These are phyloP conservation scores for Chalciporus pseudorubinellus DNA, from an alignment of 768 basidiomycete species.

Conservation along the genomic window DNA sequence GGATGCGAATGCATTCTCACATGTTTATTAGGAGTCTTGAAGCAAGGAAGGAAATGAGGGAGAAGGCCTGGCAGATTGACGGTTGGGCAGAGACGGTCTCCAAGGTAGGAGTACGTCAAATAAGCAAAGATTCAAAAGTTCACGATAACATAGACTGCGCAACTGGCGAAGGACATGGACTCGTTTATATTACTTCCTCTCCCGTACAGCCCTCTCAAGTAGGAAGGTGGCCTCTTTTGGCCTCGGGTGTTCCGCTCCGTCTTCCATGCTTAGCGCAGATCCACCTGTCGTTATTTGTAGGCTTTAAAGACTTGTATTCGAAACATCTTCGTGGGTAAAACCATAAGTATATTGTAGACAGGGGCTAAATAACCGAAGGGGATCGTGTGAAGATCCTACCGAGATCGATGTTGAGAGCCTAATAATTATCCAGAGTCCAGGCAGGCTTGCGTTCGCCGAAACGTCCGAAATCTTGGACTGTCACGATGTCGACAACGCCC, in stretches of 20 bases:
- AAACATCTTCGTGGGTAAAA: background rate
- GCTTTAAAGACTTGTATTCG: background rate
- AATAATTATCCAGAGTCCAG: slow-evolving; percentile 3
- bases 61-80: slow-evolving; percentile 91
- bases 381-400: slow-evolving; percentile 19
- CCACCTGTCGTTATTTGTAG: background rate
- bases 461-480: background rate
- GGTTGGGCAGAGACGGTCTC: slow-evolving; percentile 95
- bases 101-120: slow-evolving; percentile 52
- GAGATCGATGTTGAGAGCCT: slow-evolving; percentile 1
- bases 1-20: slow-evolving; percentile 11
- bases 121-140: background rate
- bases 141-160: slow-evolving; percentile 65
- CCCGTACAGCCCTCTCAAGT: slow-evolving; percentile 84
- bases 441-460: background rate
- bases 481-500: slow-evolving; percentile 30
- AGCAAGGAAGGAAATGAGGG: slow-evolving; percentile 76
- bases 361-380: slow-evolving; percentile 11
- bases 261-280: background rate
- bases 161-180: slow-evolving; percentile 84
- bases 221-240: slow-evolving; percentile 14
- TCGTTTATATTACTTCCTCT: slow-evolving; percentile 78
- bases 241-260: background rate
- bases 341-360: background rate
- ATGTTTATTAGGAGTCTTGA: slow-evolving; percentile 58